phyloP scores from a whole-genome alignment of 2,329 filamentous ascomycete genomes.

The Rosellinia necatrix region DNA sequence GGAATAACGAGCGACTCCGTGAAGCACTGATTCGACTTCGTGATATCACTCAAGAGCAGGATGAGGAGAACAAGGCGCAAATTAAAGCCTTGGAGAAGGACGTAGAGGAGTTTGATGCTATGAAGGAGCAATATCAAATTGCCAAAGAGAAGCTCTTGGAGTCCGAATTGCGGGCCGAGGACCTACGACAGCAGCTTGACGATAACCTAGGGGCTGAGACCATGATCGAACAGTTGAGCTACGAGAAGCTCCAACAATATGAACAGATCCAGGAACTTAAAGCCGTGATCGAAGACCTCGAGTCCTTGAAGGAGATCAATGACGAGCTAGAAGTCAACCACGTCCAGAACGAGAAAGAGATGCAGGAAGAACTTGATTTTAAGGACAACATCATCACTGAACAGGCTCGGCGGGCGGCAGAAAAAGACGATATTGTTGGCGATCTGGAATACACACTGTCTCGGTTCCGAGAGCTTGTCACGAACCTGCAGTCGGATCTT shows the following conservation, averaged over 20 bases:
- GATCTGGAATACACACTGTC: conserved; percentile 90
- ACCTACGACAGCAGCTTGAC: conserved; percentile 89
- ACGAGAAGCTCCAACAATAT: conserved; percentile 81
- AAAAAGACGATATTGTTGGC: conserved; percentile 80
- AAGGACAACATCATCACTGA: conserved; percentile 85
- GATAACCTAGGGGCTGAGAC: conserved; percentile 86
- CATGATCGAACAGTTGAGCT: conserved; percentile 90
- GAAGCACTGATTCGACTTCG: conserved; percentile 84
- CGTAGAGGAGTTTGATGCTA: conserved; percentile 65
- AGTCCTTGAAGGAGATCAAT: conserved; percentile 87
- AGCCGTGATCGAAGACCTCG: conserved; percentile 81
- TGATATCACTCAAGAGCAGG: conserved; percentile 85
- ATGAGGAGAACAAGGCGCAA: conserved; percentile 76
- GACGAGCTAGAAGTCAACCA: conserved; percentile 95
- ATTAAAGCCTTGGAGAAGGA: conserved; percentile 76
- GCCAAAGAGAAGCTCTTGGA: conserved; percentile 74
- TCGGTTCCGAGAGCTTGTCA: conserved; percentile 87
- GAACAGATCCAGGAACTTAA: conserved; percentile 85
- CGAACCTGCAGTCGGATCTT: conserved; percentile 81
- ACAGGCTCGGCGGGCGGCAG: conserved; percentile 70
- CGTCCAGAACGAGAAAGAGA: conserved; percentile 88
- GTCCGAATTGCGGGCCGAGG: conserved; percentile 76
- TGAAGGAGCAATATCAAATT: conserved; percentile 72
- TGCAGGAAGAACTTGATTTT: conserved; percentile 91
- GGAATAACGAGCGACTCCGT: conserved; percentile 83